These are phyloP conservation scores for Suillus brevipes DNA, from an alignment of 768 basidiomycete genomes.

Conservation along the genomic window DNA sequence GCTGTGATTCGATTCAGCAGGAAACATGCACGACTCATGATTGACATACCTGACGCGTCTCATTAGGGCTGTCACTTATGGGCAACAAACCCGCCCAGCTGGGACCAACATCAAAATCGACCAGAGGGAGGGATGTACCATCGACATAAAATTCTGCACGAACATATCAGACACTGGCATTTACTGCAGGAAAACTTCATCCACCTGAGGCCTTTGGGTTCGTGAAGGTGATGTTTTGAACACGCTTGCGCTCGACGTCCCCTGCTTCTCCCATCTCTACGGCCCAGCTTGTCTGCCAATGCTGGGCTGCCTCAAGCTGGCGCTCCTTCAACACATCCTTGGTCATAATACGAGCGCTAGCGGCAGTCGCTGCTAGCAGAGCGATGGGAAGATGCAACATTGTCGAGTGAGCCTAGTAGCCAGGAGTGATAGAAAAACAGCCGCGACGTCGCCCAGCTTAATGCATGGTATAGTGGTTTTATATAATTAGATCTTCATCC, in stretches of 20 bases:
- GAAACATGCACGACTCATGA: not conserved
- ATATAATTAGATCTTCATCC: too few species aligned
- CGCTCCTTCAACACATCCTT: slow-evolving; percentile 45
- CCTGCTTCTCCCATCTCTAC: slow-evolving; percentile 1
- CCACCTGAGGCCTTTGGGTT: slow-evolving; percentile 65
- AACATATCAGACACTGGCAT: not conserved
- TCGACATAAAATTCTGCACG: slow-evolving; percentile 66
- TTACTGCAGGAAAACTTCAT: not conserved
- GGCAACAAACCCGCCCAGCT: slow-evolving; percentile 77
- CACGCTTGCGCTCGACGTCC: slow-evolving; percentile 17
- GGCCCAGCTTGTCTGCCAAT: slow-evolving; percentile 26
- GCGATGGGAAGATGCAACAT: slow-evolving; percentile 16
- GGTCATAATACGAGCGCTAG: slow-evolving; percentile 23
- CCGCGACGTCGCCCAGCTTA: not conserved
- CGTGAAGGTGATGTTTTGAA: slow-evolving; percentile 70
- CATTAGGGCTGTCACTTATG: slow-evolving; percentile 57
- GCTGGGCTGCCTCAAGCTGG: slow-evolving; percentile 50
- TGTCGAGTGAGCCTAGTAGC: not conserved
- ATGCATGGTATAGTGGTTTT: not conserved
- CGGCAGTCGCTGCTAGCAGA: slow-evolving; percentile 14
- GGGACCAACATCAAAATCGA: slow-evolving; percentile 73
- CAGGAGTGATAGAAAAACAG: not conserved
- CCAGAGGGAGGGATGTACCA: slow-evolving; percentile 62
- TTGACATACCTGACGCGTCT: slow-evolving; percentile 60
- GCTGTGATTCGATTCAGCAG: slow-evolving; percentile 35